These are phyloP conservation scores for Penicillium daleae DNA, from an alignment of 495 filamentous ascomycete species.

Conservation along the genomic window DNA sequence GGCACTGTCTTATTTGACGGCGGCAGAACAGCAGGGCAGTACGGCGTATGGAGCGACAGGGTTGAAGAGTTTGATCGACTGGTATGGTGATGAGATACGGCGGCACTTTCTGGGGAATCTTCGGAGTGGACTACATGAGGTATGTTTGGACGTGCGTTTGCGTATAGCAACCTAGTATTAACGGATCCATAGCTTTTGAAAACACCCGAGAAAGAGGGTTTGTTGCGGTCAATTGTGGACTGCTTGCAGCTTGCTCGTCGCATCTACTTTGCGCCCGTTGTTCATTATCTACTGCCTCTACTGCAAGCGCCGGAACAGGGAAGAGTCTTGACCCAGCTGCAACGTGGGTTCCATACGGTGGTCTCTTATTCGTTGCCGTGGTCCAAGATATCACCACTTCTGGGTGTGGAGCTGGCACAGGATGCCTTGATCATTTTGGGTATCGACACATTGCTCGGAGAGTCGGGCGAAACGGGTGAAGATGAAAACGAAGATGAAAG, in stretches of 20 bases:
- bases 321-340: constrained; percentile 52
- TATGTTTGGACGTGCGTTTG: constrained; percentile 22
- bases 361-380: constrained; percentile 66
- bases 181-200: constrained; percentile 35
- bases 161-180: background rate
- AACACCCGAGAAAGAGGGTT: constrained; percentile 26
- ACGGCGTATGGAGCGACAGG: constrained; percentile 5
- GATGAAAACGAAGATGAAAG: constrained; percentile 12
- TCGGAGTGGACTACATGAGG: constrained; percentile 40
- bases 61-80: constrained; percentile 43
- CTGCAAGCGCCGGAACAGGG: constrained; percentile 37
- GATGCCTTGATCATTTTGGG: constrained; percentile 61
- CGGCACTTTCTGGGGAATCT: constrained; percentile 55
- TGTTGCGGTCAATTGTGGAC: constrained; percentile 44
- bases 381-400: constrained; percentile 49
- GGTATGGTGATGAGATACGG: constrained; percentile 58
- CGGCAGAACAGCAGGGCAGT: constrained; percentile 26
- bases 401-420: constrained; percentile 56
- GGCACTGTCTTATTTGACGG: constrained; percentile 47
- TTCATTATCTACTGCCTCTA: constrained; percentile 42
- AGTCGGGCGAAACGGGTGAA: constrained; percentile 15
- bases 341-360: constrained; percentile 65
- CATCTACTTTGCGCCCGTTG: constrained; percentile 53
- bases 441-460: constrained; percentile 43
- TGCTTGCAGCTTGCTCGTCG: constrained; percentile 48